Evolutionary conservation across 2,329 filamentous ascomycete species (phyloP).

Genomic region (Achaetomium macrosporum): DNA sequence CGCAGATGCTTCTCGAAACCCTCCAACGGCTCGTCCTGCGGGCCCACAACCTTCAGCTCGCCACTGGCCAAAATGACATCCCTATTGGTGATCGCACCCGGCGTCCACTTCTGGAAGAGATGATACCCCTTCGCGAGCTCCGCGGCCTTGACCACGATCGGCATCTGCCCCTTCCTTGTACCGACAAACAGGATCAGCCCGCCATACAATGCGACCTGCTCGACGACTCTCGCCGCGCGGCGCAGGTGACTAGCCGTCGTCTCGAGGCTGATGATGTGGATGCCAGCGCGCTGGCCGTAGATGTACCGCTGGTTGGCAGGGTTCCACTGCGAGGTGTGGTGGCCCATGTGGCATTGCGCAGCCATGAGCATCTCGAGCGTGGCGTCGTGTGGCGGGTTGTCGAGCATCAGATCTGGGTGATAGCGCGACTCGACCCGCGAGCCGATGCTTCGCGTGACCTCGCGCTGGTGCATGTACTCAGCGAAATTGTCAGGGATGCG

Average conservation of each 20-base stretch:
- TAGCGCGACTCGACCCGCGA: constrained; percentile 51
- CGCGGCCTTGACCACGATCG: constrained; percentile 75
- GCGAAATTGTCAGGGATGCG: constrained; percentile 33
- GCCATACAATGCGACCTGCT: constrained; percentile 74
- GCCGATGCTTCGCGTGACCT: constrained; percentile 43
- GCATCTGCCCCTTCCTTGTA: constrained; percentile 74
- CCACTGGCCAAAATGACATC: constrained; percentile 76
- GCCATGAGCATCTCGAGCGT: constrained; percentile 88
- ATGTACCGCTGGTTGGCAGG: constrained; percentile 92
- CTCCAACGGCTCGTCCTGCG: constrained; percentile 54
- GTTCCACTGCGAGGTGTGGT: constrained; percentile 89
- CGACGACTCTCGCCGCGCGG: constrained; percentile 87
- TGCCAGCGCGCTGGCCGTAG: constrained; percentile 77
- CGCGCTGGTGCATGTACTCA: constrained; percentile 38
- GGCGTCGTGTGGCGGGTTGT: constrained; percentile 73
- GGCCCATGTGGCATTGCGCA: constrained; percentile 81
- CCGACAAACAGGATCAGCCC: constrained; percentile 89
- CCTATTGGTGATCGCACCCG: constrained; percentile 87
- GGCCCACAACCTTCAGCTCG: constrained; percentile 68
- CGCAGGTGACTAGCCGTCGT: constrained; percentile 81
- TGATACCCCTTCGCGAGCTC: constrained; percentile 74
- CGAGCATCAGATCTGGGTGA: constrained; percentile 58
- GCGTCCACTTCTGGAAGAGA: constrained; percentile 87
- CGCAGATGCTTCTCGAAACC: constrained; percentile 62
- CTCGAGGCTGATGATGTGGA: constrained; percentile 92